Evolutionary conservation across 495 filamentous ascomycete species (phyloP).

Genomic region (Penicillium maclennaniae): DNA sequence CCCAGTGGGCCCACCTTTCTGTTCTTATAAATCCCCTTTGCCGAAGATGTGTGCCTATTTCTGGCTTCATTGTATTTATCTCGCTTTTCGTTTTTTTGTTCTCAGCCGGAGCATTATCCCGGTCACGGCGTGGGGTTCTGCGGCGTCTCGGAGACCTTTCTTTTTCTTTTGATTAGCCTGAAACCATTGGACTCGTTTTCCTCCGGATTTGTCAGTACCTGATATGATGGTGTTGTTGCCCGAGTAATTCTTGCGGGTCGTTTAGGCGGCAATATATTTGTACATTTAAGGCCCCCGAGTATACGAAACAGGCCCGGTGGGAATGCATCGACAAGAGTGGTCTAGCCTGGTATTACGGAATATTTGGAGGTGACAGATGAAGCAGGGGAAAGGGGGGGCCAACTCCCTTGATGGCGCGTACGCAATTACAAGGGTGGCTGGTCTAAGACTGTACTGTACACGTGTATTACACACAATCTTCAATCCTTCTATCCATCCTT

Average conservation of each 20-base stretch:
- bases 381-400: neutral
- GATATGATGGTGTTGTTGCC: neutral
- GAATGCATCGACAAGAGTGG: neutral
- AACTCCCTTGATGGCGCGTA: neutral
- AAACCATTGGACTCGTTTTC: constrained; percentile 1
- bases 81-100: constrained; percentile 2
- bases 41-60: constrained; percentile 6
- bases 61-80: neutral
- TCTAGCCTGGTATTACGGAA: neutral
- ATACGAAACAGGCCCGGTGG: neutral
- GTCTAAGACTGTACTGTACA: constrained; percentile 8
- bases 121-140: constrained; percentile 9
- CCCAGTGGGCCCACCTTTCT: constrained; percentile 7
- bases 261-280: too few species aligned
- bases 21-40: constrained; percentile 16
- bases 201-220: neutral
- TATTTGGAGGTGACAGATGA: neutral
- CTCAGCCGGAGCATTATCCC: constrained; percentile 3
- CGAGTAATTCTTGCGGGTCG: neutral
- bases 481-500: constrained; percentile 3
- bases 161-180: neutral
- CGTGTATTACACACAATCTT: constrained; percentile 24
- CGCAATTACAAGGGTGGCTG: constrained; percentile 4
- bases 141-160: constrained; percentile 13
- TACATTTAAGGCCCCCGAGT: too few species aligned